A percentile compares a stretch with the other conserved stretches of the same genome.
phyloP scores from a whole-genome alignment of 2,329 filamentous ascomycete genomes.

The Talaromyces funiculosus region DNA sequence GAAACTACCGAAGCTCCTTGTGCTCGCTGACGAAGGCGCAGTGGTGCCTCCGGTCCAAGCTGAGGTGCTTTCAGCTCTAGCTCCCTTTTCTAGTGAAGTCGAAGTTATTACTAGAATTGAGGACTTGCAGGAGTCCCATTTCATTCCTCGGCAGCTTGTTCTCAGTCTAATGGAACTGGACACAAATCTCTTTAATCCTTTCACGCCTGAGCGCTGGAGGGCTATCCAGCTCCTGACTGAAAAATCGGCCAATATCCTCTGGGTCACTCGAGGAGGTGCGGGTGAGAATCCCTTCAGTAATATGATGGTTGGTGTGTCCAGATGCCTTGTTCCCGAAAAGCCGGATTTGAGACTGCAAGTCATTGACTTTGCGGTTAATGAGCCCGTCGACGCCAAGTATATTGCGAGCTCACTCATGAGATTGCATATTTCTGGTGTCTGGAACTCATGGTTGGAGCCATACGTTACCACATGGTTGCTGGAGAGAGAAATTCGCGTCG shows the following conservation, averaged over 20 bases:
- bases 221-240: slow-evolving; percentile 15
- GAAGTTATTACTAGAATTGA: background rate
- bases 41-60: background rate
- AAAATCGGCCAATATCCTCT: slow-evolving; percentile 8
- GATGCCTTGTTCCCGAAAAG: slow-evolving; percentile 11
- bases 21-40: background rate
- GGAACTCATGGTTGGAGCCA: background rate
- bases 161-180: slow-evolving; percentile 11
- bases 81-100: background rate
- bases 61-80: background rate
- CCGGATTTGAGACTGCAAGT: slow-evolving; percentile 12
- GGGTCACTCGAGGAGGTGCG: slow-evolving; percentile 7
- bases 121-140: background rate
- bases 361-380: background rate
- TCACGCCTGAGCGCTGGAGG: slow-evolving; percentile 15
- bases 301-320: slow-evolving; percentile 12
- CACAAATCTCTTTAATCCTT: slow-evolving; percentile 18
- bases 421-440: background rate
- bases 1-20: background rate
- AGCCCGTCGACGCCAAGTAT: background rate
- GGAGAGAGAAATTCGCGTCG: slow-evolving; percentile 26
- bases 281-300: slow-evolving; percentile 8
- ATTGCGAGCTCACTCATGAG: background rate
- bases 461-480: slow-evolving; percentile 4
- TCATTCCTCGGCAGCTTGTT: background rate